A percentile compares a stretch with the other conserved stretches of the same genome.
phyloP scores from a whole-genome alignment of 2,329 filamentous ascomycete genomes.

The Falciphora oryzae region DNA sequence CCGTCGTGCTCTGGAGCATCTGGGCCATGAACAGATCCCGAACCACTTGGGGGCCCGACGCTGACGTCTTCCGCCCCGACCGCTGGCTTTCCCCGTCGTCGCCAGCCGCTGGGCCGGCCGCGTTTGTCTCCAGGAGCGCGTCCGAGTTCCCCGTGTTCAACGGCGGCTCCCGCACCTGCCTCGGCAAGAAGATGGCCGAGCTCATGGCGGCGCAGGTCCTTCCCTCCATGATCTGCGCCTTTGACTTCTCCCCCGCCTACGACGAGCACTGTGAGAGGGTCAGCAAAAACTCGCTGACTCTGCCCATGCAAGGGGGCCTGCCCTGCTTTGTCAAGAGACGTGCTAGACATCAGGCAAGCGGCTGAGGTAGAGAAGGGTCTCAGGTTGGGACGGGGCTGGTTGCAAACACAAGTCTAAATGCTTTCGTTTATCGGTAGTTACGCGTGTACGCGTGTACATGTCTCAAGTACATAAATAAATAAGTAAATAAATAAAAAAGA shows the following conservation, averaged over 20 bases:
- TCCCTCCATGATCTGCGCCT: conserved; percentile 40
- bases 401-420: background rate
- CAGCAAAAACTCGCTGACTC: conserved; percentile 55
- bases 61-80: conserved; percentile 49
- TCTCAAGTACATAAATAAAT: too few species aligned
- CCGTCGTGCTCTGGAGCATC: conserved; percentile 57
- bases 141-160: conserved; percentile 61
- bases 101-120: background rate
- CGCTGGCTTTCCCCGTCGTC: conserved; percentile 40
- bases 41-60: conserved; percentile 50
- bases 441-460: too few species aligned
- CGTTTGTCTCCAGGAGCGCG: conserved; percentile 29
- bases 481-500: too few species aligned
- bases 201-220: conserved; percentile 51
- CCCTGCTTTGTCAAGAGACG: conserved; percentile 34
- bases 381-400: too few species aligned
- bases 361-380: too few species aligned
- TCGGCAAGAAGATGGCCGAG: conserved; percentile 62
- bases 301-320: conserved; percentile 58
- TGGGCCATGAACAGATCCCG: conserved; percentile 59
- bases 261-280: conserved; percentile 36
- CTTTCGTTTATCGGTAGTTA: background rate
- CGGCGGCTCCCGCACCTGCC: conserved; percentile 53
- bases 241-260: conserved; percentile 43
- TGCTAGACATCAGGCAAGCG: background rate